Conservation (phyloP, 495 filamentous ascomycete genomes). For the Emericellopsis terricola region DNA sequence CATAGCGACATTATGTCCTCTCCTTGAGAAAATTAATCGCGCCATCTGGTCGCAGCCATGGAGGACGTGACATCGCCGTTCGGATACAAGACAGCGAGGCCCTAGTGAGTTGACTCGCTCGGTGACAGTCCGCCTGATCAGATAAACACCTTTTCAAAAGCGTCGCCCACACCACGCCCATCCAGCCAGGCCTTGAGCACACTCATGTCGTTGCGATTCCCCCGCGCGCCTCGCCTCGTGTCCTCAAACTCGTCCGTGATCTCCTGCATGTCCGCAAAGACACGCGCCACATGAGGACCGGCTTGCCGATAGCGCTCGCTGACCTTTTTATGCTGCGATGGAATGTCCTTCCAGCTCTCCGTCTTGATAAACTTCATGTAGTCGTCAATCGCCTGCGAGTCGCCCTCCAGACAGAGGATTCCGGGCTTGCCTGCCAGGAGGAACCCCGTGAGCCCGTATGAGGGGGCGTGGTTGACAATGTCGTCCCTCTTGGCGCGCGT, state of each 20-base stretch:
- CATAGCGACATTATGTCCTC: no score
- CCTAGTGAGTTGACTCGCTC: no score
- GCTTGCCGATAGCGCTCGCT: conserved; percentile 1
- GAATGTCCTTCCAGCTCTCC: conserved; percentile 2
- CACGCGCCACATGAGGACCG: not conserved
- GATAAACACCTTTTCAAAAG: conserved; percentile 1
- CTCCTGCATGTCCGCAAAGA: conserved; percentile 1
- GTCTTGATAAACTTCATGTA: conserved; percentile 3
- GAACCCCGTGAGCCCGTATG: conserved; percentile 1
- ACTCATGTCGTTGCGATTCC: conserved; percentile 1
- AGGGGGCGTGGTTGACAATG: conserved; percentile 1
- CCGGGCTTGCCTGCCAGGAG: conserved; percentile 1
- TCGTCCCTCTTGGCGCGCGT: conserved; percentile 1
- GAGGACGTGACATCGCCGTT: no score
- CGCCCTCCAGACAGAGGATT: not conserved
- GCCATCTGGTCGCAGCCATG: no score
- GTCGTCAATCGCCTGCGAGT: not conserved
- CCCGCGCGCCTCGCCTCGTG: conserved; percentile 1
- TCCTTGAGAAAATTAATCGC: no score
- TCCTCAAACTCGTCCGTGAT: not conserved
- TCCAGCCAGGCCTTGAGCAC: conserved; percentile 1
- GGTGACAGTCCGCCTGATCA: no score
- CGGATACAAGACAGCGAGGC: no score
- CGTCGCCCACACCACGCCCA: not conserved
- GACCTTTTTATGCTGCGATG: conserved; percentile 2